These are phyloP conservation scores for Tuctoria greenei DNA, from an alignment of 176 grass and related monocot genomes.

Conservation along the genomic window DNA sequence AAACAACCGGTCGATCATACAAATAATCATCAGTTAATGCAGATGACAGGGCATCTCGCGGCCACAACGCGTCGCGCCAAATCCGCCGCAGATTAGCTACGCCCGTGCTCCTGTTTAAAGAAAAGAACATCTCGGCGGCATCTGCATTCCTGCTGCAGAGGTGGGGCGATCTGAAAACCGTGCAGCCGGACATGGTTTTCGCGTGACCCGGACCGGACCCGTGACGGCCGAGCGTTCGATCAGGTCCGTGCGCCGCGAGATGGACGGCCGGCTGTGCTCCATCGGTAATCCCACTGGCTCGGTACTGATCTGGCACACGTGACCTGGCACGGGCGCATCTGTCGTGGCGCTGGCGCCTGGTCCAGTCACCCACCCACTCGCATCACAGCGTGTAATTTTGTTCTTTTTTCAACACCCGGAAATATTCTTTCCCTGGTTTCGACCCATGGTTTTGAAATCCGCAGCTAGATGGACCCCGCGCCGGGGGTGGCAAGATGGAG, in stretches of 20 bases:
- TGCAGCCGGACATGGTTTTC: constrained; percentile 15
- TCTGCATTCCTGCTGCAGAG: background rate
- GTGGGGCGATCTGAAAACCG: background rate
- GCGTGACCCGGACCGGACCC: background rate
- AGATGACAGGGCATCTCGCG: background rate
- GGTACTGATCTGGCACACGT: background rate
- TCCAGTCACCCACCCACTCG: background rate
- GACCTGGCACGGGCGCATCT: constrained; percentile 13
- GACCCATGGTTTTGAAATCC: background rate
- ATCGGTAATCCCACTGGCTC: background rate
- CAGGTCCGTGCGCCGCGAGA: background rate
- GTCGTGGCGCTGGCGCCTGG: background rate
- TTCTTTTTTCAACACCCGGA: background rate
- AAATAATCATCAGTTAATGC: no score
- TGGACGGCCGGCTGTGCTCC: background rate
- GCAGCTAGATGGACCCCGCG: background rate
- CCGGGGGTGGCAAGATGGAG: background rate
- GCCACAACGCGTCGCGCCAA: background rate
- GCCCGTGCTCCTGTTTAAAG: background rate
- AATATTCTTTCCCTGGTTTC: background rate
- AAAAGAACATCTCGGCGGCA: background rate
- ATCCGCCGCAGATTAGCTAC: background rate
- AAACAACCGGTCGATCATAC: no score
- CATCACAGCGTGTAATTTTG: background rate
- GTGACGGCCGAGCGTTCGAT: background rate